phyloP scores from a whole-genome alignment of 164 flowering plant species.

The Litsea cubeba region DNA sequence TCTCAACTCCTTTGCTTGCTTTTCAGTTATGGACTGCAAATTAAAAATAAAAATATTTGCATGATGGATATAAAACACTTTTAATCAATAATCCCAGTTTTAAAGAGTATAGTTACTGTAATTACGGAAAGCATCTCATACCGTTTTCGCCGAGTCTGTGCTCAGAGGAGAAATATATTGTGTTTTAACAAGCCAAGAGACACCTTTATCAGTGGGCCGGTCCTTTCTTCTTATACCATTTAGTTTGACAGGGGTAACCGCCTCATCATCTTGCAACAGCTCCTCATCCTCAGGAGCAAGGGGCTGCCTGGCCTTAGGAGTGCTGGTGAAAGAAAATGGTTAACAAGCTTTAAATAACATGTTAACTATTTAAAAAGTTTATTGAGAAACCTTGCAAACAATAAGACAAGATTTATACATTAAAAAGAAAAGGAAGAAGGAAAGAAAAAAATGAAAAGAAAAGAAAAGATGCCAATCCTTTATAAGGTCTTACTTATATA shows the following conservation, averaged over 20 bases:
- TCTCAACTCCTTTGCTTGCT: slow-evolving; percentile 89
- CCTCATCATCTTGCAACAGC: slow-evolving; percentile 71
- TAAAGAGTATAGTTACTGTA: neutral
- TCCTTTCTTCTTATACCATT: slow-evolving; percentile 85
- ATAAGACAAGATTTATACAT: neutral
- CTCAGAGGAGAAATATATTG: slow-evolving; percentile 94
- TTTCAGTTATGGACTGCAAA: slow-evolving; percentile 86
- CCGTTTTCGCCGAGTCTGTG: slow-evolving; percentile 82
- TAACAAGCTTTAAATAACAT: neutral
- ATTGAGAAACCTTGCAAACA: neutral
- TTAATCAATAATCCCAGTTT: neutral
- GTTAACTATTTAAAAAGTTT: neutral
- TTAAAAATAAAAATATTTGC: neutral
- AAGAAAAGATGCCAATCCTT: slow-evolving; percentile 3
- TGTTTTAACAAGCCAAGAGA: slow-evolving; percentile 95
- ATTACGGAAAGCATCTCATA: slow-evolving; percentile 13
- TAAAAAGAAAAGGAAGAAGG: neutral
- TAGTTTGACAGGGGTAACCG: slow-evolving; percentile 60
- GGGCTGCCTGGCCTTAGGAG: slow-evolving; percentile 47
- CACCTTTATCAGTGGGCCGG: slow-evolving; percentile 92
- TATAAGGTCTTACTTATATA: slow-evolving; percentile 72
- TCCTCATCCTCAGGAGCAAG: slow-evolving; percentile 93
- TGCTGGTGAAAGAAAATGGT: slow-evolving; percentile 35
- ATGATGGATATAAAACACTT: neutral
- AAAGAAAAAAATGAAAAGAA: slow-evolving; percentile 2